Base-by-base conservation (phyloP, 2,329 filamentous ascomycete genomes). In the Oidium heveae region DNA sequence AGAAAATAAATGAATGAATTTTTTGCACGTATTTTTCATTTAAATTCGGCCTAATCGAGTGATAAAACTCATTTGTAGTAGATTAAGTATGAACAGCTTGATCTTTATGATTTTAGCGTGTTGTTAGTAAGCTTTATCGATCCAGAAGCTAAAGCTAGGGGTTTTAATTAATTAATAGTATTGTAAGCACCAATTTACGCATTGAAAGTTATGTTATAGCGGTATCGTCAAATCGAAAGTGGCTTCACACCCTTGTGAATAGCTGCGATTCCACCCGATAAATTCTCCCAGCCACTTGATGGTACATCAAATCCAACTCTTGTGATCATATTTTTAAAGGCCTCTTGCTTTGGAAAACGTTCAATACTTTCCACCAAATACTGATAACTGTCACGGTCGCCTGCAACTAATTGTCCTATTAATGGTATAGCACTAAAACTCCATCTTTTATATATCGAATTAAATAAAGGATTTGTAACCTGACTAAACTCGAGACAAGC, bases 321-420 rank as follows among this genome's bases (percentile, higher is more conserved):
- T 60, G 76, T 68, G 63, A 94, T 91, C 84, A 94, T 87, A 36
- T 77, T 74, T 59, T 81, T 76, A 65, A 94, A 98, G 60, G 86
- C 79, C 54, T 79, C 74, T 71, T 98, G 93, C 60, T 72, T 82
- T 0, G 91, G 93, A 66, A 96, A 96, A 51, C 77, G 73, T 69
- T 95, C 88, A 67, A 98, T 98, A 68, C 88, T 95, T 74, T 98
- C 91, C 10, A 98, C 91, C 10, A 98, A 74, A 69, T 98, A 98
- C 72, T 98, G 91, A 68, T 98, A 98, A 66, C 86, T 94, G 64
- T 93, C 89, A 55, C 89, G 74, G 66, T 98, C 93, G 7, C 86
- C 86, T 1, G 91, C 89, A 16, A 98, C 88, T 57, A 98, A 66
- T 70, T 98, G 89, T 2, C 91, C 93, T 63, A 98, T 95, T 61